These are phyloP conservation scores for Emmonsia crescens DNA, from an alignment of 2,329 filamentous ascomycete species.

Conservation along the genomic window DNA sequence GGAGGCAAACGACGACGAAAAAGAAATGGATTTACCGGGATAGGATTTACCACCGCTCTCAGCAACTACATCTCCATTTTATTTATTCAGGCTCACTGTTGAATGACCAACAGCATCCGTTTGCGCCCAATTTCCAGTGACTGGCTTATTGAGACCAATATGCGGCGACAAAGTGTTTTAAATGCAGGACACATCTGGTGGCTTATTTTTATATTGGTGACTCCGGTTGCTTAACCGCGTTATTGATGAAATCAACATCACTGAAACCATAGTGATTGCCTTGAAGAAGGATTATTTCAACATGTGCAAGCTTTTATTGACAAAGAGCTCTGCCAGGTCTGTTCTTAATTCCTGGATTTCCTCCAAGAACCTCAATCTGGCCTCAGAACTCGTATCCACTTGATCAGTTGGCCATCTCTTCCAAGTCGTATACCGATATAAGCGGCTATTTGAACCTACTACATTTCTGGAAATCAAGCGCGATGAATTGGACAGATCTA, in stretches of 20 bases:
- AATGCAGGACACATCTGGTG: background rate
- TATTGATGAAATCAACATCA: background rate
- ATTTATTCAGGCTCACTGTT: background rate
- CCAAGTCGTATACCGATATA: background rate
- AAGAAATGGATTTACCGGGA: no score
- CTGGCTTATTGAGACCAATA: background rate
- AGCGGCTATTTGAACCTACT: background rate
- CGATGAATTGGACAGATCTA: constrained; percentile 1
- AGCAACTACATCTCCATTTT: background rate
- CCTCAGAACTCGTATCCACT: background rate
- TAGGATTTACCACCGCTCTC: background rate
- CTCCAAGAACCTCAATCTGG: background rate
- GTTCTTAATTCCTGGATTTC: background rate
- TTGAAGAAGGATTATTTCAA: background rate
- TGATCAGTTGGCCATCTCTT: background rate
- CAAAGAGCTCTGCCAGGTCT: background rate
- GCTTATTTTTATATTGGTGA: background rate
- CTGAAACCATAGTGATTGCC: background rate
- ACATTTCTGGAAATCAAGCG: background rate
- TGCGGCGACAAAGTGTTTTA: background rate
- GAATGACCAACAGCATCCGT: background rate
- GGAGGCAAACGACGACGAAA: background rate
- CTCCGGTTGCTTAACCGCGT: background rate
- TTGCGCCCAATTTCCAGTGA: background rate
- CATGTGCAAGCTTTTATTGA: background rate